Percentiles rank a stretch among this genome's conserved stretches.
phyloP scores from a whole-genome alignment of 495 filamentous ascomycete species.

The Hypoxylon trugodes region DNA sequence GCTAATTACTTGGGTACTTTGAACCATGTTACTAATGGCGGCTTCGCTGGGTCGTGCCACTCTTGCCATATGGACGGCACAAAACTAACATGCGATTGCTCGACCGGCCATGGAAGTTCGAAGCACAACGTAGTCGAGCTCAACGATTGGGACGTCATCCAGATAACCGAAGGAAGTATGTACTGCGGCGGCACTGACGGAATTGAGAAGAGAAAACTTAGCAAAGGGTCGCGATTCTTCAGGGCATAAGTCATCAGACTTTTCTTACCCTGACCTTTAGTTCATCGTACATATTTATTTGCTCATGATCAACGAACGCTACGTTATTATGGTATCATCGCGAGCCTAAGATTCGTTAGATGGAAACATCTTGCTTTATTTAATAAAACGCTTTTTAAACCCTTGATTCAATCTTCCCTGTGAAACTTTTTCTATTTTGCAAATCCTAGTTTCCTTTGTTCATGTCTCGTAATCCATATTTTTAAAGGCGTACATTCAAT shows the following conservation, averaged over 20 bases:
- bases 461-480: too few relatives aligned
- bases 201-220: conserved; percentile 9
- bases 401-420: too few relatives aligned
- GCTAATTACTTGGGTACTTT: conserved; percentile 30
- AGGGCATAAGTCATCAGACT: conserved; percentile 5
- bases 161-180: background rate
- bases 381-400: too few relatives aligned
- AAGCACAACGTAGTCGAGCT: conserved; percentile 29
- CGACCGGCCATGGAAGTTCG: background rate
- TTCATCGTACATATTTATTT: background rate
- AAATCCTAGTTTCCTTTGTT: too few relatives aligned
- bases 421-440: too few relatives aligned
- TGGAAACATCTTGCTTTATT: too few relatives aligned
- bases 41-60: conserved; percentile 22
- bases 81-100: conserved; percentile 27
- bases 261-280: background rate
- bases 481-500: too few relatives aligned
- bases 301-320: background rate
- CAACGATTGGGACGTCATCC: conserved; percentile 20
- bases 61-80: conserved; percentile 18
- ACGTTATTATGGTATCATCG: too few relatives aligned
- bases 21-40: conserved; percentile 12
- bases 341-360: too few relatives aligned
- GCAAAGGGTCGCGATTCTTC: conserved; percentile 21
- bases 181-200: conserved; percentile 2